These are phyloP conservation scores for Peronospora farinosa DNA, from an alignment of 352 stramenopile species.

Conservation along the genomic window DNA sequence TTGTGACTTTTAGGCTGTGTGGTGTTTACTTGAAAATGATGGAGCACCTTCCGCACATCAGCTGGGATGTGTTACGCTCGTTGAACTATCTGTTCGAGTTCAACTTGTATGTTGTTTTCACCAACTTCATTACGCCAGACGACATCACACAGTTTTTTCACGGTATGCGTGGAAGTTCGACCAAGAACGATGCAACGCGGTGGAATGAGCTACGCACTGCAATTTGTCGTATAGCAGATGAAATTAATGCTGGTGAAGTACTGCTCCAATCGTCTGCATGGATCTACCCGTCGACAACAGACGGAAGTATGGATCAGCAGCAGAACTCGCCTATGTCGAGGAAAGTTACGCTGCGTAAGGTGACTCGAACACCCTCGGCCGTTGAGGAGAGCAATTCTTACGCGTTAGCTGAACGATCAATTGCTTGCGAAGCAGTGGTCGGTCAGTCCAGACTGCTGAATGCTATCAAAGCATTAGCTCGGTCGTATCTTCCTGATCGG, in stretches of 20 bases:
- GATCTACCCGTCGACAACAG: conserved; percentile 22
- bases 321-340: conserved; percentile 19
- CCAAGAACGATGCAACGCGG: conserved; percentile 22
- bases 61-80: conserved; percentile 60
- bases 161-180: conserved; percentile 19
- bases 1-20: conserved; percentile 42
- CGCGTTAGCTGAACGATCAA: conserved; percentile 50
- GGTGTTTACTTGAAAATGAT: conserved; percentile 87
- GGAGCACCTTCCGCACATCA: conserved; percentile 65
- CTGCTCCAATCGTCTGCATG: conserved; percentile 42
- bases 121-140: conserved; percentile 44
- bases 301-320: conserved; percentile 13
- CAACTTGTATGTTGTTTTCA: conserved; percentile 71
- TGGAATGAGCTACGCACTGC: conserved; percentile 41
- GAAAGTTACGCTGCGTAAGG: conserved; percentile 45
- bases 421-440: conserved; percentile 58
- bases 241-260: conserved; percentile 41
- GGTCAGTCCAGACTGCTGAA: conserved; percentile 57
- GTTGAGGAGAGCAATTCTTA: conserved; percentile 57
- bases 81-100: conserved; percentile 81
- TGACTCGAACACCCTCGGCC: conserved; percentile 37
- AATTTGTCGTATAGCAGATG: conserved; percentile 51
- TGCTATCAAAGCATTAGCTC: conserved; percentile 57
- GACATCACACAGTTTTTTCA: conserved; percentile 50
- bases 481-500: conserved; percentile 55